These are phyloP conservation scores for Torulaspora globosa DNA, from an alignment of 1,139 yeast genomes.

Conservation along the genomic window DNA sequence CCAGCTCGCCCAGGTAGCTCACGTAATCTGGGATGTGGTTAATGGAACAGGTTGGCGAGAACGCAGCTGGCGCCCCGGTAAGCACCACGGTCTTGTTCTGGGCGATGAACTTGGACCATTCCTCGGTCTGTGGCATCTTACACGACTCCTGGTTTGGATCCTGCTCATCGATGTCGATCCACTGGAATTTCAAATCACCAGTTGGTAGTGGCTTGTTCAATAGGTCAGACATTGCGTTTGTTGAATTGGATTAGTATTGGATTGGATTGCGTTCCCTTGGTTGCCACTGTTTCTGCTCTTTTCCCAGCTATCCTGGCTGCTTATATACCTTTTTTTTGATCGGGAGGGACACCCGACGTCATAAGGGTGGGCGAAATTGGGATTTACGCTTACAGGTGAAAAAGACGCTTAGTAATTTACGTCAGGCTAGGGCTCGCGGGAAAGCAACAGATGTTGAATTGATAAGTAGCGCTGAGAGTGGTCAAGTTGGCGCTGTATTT, in stretches of 20 bases:
- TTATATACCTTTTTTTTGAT: constrained; percentile 3
- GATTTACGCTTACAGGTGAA: not conserved
- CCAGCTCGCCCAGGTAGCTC: constrained; percentile 46
- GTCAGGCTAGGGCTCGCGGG: not conserved
- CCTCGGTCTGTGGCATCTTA: constrained; percentile 29
- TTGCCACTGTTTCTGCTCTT: too few species aligned
- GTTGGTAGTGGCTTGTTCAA: constrained; percentile 28
- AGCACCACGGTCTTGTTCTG: constrained; percentile 48
- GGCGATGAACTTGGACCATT: constrained; percentile 30
- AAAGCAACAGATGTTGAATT: not conserved
- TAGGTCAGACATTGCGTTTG: constrained; percentile 11
- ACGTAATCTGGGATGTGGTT: constrained; percentile 77
- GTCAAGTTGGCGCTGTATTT: too few species aligned
- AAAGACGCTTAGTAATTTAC: constrained; percentile 6
- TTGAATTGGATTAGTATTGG: too few species aligned
- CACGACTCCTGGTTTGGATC: constrained; percentile 28
- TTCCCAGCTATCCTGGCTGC: not conserved
- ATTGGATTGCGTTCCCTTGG: too few species aligned
- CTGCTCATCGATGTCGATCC: constrained; percentile 24
- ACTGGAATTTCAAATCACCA: constrained; percentile 30
- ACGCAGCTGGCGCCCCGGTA: constrained; percentile 87
- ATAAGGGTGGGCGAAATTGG: not conserved
- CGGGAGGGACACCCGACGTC: not conserved
- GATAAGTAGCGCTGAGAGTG: not conserved
- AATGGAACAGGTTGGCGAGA: constrained; percentile 84